These are phyloP conservation scores for Cyberlindnera euphorbiae DNA, from an alignment of 805 yeast genomes.

Conservation along the genomic window DNA sequence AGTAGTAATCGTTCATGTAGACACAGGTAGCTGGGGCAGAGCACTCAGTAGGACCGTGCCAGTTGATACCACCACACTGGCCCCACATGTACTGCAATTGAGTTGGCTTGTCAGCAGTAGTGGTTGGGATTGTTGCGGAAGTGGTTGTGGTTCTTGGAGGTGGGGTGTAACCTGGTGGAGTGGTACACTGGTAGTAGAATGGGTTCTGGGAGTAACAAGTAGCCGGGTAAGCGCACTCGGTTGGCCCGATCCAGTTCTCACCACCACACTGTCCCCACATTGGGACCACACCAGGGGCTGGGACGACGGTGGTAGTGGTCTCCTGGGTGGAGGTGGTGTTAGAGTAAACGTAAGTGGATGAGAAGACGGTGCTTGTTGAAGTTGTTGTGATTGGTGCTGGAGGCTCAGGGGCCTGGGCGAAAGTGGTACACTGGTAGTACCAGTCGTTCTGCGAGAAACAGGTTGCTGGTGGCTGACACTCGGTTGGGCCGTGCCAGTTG, in stretches of 20 bases:
- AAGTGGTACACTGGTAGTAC: conserved; percentile 11
- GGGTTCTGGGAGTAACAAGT: conserved; percentile 12
- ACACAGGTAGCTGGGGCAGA: conserved; percentile 21
- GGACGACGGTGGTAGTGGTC: background rate
- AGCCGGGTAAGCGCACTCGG: conserved; percentile 11
- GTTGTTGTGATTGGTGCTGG: no score
- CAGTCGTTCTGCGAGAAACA: conserved; percentile 7
- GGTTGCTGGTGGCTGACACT: background rate
- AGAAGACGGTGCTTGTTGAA: no score
- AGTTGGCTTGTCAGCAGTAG: background rate
- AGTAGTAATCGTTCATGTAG: conserved; percentile 22
- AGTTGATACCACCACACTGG: conserved; percentile 13
- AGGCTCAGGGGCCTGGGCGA: background rate
- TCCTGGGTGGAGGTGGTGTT: background rate
- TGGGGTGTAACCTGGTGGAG: no score
- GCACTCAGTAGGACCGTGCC: conserved; percentile 18
- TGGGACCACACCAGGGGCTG: background rate
- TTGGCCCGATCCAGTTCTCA: background rate
- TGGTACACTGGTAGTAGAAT: conserved; percentile 17
- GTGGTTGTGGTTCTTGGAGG: no score
- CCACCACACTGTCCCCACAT: no score
- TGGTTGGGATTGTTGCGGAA: no score
- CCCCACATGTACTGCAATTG: background rate
- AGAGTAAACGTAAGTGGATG: background rate
- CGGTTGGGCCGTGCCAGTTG: background rate